phyloP scores from a whole-genome alignment of 805 yeast genomes.

The Ogataea ganodermae region DNA sequence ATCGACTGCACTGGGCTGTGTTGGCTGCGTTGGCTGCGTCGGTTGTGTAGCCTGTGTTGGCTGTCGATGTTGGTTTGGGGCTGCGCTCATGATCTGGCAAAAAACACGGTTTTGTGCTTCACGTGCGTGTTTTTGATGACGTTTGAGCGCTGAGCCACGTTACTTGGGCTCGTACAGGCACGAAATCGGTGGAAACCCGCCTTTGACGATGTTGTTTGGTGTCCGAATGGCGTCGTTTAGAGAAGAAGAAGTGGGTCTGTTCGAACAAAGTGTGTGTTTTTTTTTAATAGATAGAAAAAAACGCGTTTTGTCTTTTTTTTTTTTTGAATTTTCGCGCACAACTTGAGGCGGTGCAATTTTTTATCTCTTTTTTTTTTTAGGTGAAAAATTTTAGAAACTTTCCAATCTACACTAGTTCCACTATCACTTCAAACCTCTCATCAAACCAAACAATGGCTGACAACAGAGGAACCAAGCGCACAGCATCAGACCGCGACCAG shows the following conservation, averaged over 20 bases:
- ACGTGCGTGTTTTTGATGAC: neutral
- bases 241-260: neutral
- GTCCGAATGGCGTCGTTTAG: neutral
- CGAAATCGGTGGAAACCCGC: neutral
- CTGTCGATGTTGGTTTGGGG: neutral
- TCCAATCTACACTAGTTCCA: neutral
- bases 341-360: neutral
- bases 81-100: constrained; percentile 2
- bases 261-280: neutral
- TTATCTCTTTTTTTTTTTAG: no score
- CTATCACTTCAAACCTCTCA: no score
- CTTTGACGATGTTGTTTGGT: neutral
- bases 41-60: constrained; percentile 17
- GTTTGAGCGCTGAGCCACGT: neutral
- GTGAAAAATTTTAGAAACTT: neutral
- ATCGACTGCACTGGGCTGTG: constrained; percentile 38
- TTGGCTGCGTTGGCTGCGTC: constrained; percentile 39
- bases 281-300: neutral
- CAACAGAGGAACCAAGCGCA: neutral
- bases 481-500: constrained; percentile 9
- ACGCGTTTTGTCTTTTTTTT: neutral
- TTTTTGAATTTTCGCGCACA: neutral
- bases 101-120: neutral
- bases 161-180: neutral
- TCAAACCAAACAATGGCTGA: constrained; percentile 2